A percentile compares a stretch with the other conserved stretches of the same genome.
Conservation (phyloP, 73 alveolate species). For the Paramecium bursaria region DNA sequence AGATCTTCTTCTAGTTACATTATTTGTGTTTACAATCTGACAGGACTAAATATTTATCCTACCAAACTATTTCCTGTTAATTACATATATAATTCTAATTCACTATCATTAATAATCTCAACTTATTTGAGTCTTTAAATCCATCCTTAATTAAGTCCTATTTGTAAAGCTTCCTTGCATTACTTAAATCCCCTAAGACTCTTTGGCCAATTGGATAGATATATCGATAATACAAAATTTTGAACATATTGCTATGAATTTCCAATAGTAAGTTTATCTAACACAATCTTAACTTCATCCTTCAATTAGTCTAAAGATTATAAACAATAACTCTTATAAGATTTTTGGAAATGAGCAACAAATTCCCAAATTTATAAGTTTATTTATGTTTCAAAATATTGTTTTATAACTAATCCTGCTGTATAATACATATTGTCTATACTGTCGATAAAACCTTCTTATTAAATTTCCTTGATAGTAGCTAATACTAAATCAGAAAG, state of each 20-base stretch:
- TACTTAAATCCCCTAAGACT: neutral
- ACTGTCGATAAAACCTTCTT: conserved; percentile 5
- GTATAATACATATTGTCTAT: conserved; percentile 18
- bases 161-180: conserved; percentile 13
- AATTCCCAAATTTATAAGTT: conserved; percentile 30
- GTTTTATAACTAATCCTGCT: conserved; percentile 10
- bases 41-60: conserved; percentile 36
- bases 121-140: conserved; percentile 2
- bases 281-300: neutral
- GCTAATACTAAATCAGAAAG: neutral
- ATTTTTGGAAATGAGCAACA: conserved; percentile 13
- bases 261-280: neutral
- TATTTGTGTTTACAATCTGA: conserved; percentile 17
- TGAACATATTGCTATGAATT: neutral
- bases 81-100: conserved; percentile 11
- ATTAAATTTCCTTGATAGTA: neutral
- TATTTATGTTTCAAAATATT: neutral
- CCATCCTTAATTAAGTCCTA: conserved; percentile 21
- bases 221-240: neutral
- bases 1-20: conserved; percentile 10
- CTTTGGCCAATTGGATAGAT: conserved; percentile 15
- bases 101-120: conserved; percentile 8
- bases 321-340: conserved; percentile 25
- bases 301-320: neutral
- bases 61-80: conserved; percentile 50